phyloP scores from a whole-genome alignment of 1,284 basidiomycete species.

The Ustilago cynodontis region DNA sequence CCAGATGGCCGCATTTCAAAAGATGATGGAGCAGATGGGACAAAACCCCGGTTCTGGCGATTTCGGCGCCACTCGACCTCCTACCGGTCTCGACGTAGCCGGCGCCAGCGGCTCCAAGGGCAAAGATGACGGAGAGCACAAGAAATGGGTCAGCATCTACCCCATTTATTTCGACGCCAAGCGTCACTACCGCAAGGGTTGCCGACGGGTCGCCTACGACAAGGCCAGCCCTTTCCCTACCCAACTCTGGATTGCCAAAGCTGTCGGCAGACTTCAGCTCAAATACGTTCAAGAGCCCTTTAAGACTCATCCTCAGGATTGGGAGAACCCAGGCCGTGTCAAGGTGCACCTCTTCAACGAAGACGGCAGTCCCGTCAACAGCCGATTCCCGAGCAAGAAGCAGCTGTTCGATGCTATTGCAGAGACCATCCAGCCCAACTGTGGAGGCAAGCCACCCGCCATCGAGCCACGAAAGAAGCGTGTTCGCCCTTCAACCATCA shows the following conservation, averaged over 20 bases:
- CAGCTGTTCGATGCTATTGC: constrained; percentile 74
- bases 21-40: constrained; percentile 65
- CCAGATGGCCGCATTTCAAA: constrained; percentile 59
- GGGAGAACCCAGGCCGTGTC: constrained; percentile 86
- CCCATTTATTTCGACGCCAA: constrained; percentile 98
- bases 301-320: constrained; percentile 91
- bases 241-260: constrained; percentile 89
- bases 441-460: constrained; percentile 62
- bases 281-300: constrained; percentile 83
- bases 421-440: constrained; percentile 53
- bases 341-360: constrained; percentile 86
- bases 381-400: constrained; percentile 79
- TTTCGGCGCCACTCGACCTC: constrained; percentile 35
- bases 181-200: constrained; percentile 83
- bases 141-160: constrained; percentile 92
- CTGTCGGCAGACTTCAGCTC: constrained; percentile 81
- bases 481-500: constrained; percentile 36
- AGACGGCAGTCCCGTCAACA: constrained; percentile 80
- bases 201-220: constrained; percentile 82
- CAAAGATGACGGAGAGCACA: constrained; percentile 56
- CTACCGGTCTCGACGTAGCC: neutral
- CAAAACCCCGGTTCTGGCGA: constrained; percentile 46
- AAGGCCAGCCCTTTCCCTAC: constrained; percentile 94
- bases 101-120: constrained; percentile 31
- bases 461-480: constrained; percentile 49